Evolutionary conservation across 192 early-diverging fungal species (phyloP).

Genomic region (Coemansia sp.): DNA sequence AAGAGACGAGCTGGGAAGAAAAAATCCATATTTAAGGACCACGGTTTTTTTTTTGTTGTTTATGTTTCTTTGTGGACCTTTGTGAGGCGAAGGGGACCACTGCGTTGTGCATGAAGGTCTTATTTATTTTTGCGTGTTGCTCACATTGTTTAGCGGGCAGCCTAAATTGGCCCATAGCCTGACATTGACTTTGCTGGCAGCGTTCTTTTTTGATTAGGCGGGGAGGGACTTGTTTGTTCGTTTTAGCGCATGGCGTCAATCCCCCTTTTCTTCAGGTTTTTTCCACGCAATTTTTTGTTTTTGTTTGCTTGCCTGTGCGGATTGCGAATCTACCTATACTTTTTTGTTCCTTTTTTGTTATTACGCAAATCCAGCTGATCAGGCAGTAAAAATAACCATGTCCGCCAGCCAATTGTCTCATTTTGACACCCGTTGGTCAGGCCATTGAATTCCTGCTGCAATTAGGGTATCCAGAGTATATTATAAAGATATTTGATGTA

Average conservation of each 20-base stretch:
- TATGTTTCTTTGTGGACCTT: constrained; percentile 2
- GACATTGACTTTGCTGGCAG: neutral
- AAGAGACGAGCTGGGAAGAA: neutral
- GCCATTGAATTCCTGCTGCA: too few species aligned
- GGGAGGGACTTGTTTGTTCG: neutral
- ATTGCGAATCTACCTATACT: neutral
- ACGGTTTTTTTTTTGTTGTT: neutral
- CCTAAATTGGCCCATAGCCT: neutral
- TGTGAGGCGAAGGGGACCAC: neutral
- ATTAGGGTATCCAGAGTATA: too few species aligned
- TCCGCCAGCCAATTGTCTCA: too few species aligned
- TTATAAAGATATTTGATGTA: too few species aligned
- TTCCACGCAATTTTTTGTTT: neutral
- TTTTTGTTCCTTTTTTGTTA: neutral
- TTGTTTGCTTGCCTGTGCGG: neutral
- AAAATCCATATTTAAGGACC: neutral
- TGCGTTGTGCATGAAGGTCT: neutral
- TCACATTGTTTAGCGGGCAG: neutral
- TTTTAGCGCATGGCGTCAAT: neutral
- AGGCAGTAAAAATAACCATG: neutral
- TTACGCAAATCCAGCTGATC: neutral
- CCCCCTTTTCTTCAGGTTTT: neutral
- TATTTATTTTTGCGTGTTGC: neutral
- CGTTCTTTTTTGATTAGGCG: neutral
- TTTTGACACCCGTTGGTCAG: too few species aligned